Evolutionary conservation across 1,284 basidiomycete genomes (phyloP), one percentile per base, ranked within the genome.

Genomic region (Singerocomus inundabilis): DNA sequence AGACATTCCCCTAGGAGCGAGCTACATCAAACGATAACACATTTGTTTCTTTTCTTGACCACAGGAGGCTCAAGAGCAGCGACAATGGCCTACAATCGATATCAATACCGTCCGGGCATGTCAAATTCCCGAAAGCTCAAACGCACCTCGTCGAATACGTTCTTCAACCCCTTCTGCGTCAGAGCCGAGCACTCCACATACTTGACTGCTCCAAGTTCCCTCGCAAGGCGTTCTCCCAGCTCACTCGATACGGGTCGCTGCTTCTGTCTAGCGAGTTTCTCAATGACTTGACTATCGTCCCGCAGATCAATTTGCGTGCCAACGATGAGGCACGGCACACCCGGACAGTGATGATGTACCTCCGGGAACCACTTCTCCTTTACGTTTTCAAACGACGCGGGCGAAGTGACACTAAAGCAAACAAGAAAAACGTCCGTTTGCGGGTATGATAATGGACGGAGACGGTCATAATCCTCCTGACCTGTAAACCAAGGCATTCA

Each of bases 361-460:
- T 99, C 97, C 26, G 96, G 97, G 82, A 98, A 98, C 96, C 96
- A 99, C 73, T 99, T 99, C 76, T 99, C 96, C 81, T 97, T 98
- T 64, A 99, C 96, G 88, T 99, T 99, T 74, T 99, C 96, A 68
- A 98, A 99, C 46, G 94, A 98, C 33, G 97, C 95, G 6, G 96
- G 97, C 24, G 92, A 96, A 30, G 95, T 98, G 59, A 99, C 97
- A 67, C 92, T 96, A 79, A 98, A 99, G 77, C 96, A 99, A 61
- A 99, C 95, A 51, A 99, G 82, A 81, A 99, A 99, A 50, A 99
- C 96, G 67, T 99, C 97, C 57, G 96, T 99, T 77, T 99, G 96
- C 25, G 96, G 96, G 79, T 99, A 99, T 67, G 95, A 98, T 74
- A 99, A 78, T 63, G 96, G 96, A 66, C 97, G 91, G 59, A 99